phyloP scores from a whole-genome alignment of 2,329 filamentous ascomycete genomes.

The Ceratocystis variospora region DNA sequence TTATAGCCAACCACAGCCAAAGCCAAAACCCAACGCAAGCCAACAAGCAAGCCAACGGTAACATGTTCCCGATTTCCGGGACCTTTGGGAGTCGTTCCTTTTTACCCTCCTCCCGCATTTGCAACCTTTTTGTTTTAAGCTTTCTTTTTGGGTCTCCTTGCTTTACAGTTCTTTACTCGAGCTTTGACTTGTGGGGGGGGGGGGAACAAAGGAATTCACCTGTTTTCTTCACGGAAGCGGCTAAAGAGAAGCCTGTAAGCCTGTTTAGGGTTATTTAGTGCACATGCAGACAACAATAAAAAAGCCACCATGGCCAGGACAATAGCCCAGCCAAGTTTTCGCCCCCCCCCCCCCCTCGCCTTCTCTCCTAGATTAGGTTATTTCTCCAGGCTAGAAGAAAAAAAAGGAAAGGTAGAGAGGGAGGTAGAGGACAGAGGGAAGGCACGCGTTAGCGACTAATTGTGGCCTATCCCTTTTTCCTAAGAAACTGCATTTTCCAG shows the following conservation, averaged over 20 bases:
- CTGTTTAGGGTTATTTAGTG: neutral
- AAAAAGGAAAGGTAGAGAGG: too few species aligned
- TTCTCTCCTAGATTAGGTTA: too few species aligned
- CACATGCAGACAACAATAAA: too few species aligned
- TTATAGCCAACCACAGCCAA: too few species aligned
- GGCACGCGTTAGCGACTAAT: neutral
- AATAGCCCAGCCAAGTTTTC: too few species aligned
- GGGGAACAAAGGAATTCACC: neutral
- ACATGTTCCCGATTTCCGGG: neutral
- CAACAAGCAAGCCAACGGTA: neutral
- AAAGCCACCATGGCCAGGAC: too few species aligned
- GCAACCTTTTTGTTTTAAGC: neutral
- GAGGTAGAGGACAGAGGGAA: neutral
- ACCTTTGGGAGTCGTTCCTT: neutral
- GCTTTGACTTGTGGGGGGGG: conserved; percentile 3
- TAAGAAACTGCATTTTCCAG: neutral
- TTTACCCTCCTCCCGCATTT: neutral
- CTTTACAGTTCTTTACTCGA: neutral
- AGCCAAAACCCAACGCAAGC: too few species aligned
- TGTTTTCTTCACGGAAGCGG: neutral
- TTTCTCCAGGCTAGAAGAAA: neutral
- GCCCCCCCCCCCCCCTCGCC: too few species aligned
- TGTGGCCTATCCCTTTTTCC: neutral
- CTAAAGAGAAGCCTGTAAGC: neutral
- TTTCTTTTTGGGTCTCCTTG: neutral